A percentile compares a stretch with the other conserved stretches of the same genome.
phyloP scores from a whole-genome alignment of 2,329 filamentous ascomycete species.

The Beauveria asiatica region DNA sequence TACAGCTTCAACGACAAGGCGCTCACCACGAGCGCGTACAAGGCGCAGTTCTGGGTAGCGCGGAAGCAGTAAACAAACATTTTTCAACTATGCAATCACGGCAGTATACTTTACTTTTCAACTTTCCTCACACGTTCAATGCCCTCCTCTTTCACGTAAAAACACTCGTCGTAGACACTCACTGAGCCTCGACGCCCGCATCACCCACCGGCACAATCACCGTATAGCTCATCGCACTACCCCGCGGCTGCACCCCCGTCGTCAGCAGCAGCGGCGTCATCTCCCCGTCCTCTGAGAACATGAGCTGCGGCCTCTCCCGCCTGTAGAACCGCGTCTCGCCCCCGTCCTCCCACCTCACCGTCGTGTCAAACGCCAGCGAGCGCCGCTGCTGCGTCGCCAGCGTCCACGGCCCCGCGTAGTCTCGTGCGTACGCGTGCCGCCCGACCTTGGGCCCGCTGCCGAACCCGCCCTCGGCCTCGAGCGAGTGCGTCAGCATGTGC shows the following conservation, averaged over 20 bases:
- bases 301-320: slow-evolving; percentile 39
- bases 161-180: neutral
- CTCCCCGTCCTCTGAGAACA: slow-evolving; percentile 37
- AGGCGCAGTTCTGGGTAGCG: slow-evolving; percentile 47
- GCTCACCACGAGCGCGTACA: slow-evolving; percentile 43
- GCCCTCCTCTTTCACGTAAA: too few relatives aligned
- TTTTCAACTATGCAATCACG: neutral
- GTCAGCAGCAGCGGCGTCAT: slow-evolving; percentile 37
- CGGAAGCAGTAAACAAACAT: slow-evolving; percentile 14
- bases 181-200: slow-evolving; percentile 13
- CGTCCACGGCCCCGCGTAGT: slow-evolving; percentile 22
- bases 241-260: slow-evolving; percentile 37
- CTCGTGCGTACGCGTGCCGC: slow-evolving; percentile 20
- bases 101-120: neutral
- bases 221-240: slow-evolving; percentile 18
- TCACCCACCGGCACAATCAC: slow-evolving; percentile 19
- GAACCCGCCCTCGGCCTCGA: slow-evolving; percentile 20
- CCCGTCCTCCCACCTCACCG: slow-evolving; percentile 30
- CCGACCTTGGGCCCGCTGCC: slow-evolving; percentile 21
- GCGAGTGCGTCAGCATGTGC: slow-evolving; percentile 25
- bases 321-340: slow-evolving; percentile 29
- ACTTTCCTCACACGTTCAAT: neutral
- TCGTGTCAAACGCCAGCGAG: slow-evolving; percentile 20
- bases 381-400: slow-evolving; percentile 18
- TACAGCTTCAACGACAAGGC: slow-evolving; percentile 45